These are phyloP conservation scores for Candida cerambycidarum DNA, from an alignment of 805 yeast genomes.

Conservation along the genomic window DNA sequence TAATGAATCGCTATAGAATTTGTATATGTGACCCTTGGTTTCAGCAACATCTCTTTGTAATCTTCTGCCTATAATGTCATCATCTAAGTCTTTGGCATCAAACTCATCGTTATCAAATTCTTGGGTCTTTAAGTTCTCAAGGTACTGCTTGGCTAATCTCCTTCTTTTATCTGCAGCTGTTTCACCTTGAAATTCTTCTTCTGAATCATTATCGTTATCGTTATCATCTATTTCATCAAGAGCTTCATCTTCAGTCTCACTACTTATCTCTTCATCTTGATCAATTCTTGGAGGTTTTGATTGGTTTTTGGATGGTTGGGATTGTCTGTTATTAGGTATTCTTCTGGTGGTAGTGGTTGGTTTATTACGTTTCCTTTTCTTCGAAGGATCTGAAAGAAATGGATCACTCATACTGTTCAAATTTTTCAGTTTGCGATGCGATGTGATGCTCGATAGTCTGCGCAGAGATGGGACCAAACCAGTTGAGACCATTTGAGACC, in stretches of 20 bases:
- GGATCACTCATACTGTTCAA: conserved; percentile 52
- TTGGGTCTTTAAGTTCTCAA: conserved; percentile 64
- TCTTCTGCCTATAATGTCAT: conserved; percentile 78
- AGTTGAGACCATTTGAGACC: background rate
- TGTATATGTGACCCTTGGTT: conserved; percentile 78
- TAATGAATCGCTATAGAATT: conserved; percentile 57
- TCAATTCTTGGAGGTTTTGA: conserved; percentile 17
- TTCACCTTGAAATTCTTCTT: conserved; percentile 73
- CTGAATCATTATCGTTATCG: conserved; percentile 48
- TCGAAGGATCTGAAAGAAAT: conserved; percentile 60
- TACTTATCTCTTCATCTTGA: conserved; percentile 56
- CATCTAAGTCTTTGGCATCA: conserved; percentile 89
- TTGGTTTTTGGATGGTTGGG: background rate
- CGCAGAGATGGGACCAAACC: background rate
- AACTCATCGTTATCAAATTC: conserved; percentile 44
- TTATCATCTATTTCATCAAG: conserved; percentile 33
- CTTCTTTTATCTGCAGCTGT: conserved; percentile 92
- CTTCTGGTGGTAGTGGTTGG: conserved; percentile 20
- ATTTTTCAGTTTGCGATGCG: conserved; percentile 12
- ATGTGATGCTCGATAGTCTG: conserved; percentile 11
- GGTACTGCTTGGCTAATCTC: conserved; percentile 88
- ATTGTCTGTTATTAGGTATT: background rate
- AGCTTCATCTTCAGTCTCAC: conserved; percentile 49
- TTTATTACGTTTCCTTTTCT: conserved; percentile 45
- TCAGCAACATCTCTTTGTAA: conserved; percentile 88